Percentiles rank a stretch among this genome's conserved stretches.
These are phyloP conservation scores for Pleurotus giganteus DNA, from an alignment of 768 basidiomycete genomes.

Conservation along the genomic window DNA sequence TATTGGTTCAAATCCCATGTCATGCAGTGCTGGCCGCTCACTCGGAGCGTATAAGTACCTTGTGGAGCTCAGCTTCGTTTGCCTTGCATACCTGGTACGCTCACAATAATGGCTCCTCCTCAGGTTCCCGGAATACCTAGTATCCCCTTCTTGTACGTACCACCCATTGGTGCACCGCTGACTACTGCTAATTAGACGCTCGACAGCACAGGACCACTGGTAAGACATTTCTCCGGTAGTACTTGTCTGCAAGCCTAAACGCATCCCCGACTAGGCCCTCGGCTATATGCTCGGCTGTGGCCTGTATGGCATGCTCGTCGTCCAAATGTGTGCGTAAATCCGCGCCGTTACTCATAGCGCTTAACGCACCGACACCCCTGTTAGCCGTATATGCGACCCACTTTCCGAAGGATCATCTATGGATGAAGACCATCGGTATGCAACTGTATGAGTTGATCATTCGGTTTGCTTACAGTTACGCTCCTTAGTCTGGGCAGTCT, in stretches of 20 bases:
- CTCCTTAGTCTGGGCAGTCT: constrained; percentile 16
- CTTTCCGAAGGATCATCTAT: constrained; percentile 13
- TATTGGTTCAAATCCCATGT: neutral
- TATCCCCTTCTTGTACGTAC: neutral
- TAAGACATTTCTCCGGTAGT: neutral
- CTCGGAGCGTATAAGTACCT: neutral
- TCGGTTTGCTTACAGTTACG: neutral
- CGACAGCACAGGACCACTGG: constrained; percentile 8
- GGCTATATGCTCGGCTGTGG: constrained; percentile 18
- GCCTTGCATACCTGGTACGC: neutral
- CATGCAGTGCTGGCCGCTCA: neutral
- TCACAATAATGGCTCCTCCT: neutral
- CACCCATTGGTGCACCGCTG: neutral
- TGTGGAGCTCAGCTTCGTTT: neutral
- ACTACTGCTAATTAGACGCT: neutral
- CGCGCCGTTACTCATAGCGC: neutral
- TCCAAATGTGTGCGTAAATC: constrained; percentile 16
- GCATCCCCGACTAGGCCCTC: constrained; percentile 11
- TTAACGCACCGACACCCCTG: neutral
- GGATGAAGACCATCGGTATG: constrained; percentile 14
- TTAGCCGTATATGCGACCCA: constrained; percentile 13
- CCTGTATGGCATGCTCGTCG: constrained; percentile 18
- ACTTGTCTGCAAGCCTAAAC: neutral
- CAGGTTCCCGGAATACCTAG: neutral
- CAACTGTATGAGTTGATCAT: neutral